Base-by-base conservation (phyloP, 2,329 filamentous ascomycete genomes). In the Botrytis squamosa region DNA sequence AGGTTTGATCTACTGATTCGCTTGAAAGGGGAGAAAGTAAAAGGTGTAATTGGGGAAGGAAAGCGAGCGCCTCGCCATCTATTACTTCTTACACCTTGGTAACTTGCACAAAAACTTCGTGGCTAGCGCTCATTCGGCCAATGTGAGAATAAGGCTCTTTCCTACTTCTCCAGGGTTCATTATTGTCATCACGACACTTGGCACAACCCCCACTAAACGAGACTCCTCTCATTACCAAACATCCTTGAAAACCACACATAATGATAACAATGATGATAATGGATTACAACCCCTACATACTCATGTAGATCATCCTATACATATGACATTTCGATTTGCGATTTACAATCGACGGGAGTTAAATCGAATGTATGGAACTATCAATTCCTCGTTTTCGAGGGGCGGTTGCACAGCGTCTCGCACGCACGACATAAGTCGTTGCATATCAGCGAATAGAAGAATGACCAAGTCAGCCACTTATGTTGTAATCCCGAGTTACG, bases 401-500 rank as follows among this genome's bases (percentile, higher is more conserved):
- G 25, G 60, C 12, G 33, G 49, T 57, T 40, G 40, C 38, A 69
- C 66, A 16, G n/a, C 49, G 6, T 69, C n/a, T 57, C 52, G 16
- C 29, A 29, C n/a, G n/a, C 49, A 57, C 49, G 14, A 8, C 38
- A 42, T 57, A 38, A 20, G 3, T 12, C 25, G 20, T 40, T 33
- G 46, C 25, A 55, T 22, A 52, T 67, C 1, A 33, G 49, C 66
- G 66, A 69, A 69, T 69, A 42, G 49, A 57, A 25, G 49, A 69
- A 57, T 57, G 38, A 57, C n/a, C 46, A 40, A 38, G 36, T n/a
- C 36, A 42, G 49, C 36, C 49, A 57, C 49, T 29, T 40, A 57
- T n/a, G 9, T 22, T 29, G 38, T 68, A 69, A 69, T 57, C n/a
- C 66, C 66, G 38, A 69, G 36, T 42, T 69, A 40, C 49, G 66